Conservation (phyloP, 441 rosid genomes). For the Erodium chrysanthum region DNA sequence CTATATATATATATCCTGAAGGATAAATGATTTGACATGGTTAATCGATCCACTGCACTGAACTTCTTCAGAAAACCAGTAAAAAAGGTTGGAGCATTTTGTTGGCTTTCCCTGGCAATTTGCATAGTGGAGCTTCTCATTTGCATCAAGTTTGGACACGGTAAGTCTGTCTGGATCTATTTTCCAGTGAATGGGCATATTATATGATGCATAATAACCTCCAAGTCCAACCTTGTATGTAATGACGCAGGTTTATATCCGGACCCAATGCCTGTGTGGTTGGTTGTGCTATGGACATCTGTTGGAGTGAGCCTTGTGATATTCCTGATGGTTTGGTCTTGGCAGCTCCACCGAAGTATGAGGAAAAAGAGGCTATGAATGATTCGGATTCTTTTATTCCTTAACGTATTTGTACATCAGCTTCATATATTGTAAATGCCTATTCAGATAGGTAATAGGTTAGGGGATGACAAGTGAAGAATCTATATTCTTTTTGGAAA, state of each 20-base stretch:
- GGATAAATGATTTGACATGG: background rate
- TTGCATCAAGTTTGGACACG: constrained; percentile 96
- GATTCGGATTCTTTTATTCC: constrained; percentile 44
- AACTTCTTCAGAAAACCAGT: constrained; percentile 13
- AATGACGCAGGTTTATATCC: constrained; percentile 87
- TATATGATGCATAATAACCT: too few species aligned
- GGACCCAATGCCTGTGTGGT: constrained; percentile 68
- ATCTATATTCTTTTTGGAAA: constrained; percentile 13
- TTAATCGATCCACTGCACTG: background rate
- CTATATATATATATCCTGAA: background rate
- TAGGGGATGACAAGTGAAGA: constrained; percentile 13
- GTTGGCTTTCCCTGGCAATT: constrained; percentile 97
- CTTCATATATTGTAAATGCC: constrained; percentile 26
- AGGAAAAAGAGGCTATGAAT: constrained; percentile 59
- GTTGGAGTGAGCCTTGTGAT: constrained; percentile 46
- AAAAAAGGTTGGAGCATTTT: constrained; percentile 96
- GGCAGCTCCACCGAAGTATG: constrained; percentile 53
- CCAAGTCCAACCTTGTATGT: too few species aligned
- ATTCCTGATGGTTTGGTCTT: constrained; percentile 68
- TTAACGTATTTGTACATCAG: constrained; percentile 6
- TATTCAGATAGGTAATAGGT: constrained; percentile 17
- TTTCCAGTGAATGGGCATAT: too few species aligned
- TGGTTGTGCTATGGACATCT: constrained; percentile 61
- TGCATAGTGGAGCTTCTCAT: constrained; percentile 96
- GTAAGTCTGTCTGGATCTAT: constrained; percentile 28